phyloP scores from a whole-genome alignment of 164 flowering plant species.

The Macadamia integrifolia region DNA sequence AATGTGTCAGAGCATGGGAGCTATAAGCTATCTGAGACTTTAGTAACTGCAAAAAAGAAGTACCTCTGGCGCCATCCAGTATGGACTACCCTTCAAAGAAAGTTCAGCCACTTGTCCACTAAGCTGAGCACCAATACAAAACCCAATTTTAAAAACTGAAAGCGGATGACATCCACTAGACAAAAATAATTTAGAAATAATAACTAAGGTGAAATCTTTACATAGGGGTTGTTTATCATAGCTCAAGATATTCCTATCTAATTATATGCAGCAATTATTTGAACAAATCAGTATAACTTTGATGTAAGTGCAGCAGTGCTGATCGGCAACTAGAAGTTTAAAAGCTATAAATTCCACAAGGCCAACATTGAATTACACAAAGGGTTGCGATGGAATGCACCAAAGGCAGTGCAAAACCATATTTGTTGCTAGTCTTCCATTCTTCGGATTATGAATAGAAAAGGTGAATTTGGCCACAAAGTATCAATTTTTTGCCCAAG shows the following conservation, averaged over 20 bases:
- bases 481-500: no score
- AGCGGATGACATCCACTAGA: not conserved
- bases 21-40: not conserved
- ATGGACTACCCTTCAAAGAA: conserved; percentile 92
- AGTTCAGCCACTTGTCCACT: conserved; percentile 62
- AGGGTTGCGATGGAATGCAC: no score
- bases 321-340: no score
- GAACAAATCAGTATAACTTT: no score
- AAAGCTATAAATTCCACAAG: no score
- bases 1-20: not conserved
- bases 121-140: conserved; percentile 43
- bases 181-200: not conserved
- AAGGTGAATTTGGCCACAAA: no score
- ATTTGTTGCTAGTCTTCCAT: no score
- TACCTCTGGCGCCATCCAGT: conserved; percentile 99
- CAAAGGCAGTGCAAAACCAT: no score
- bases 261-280: not conserved
- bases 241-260: not conserved
- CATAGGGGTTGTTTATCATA: not conserved
- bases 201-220: no score
- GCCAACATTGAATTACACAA: no score
- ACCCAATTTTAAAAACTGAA: not conserved
- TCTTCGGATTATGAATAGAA: no score
- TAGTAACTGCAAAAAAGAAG: not conserved
- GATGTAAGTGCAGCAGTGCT: no score